These are phyloP conservation scores for Colletotrichum sublineola DNA, from an alignment of 2,329 filamentous ascomycete genomes.

Conservation along the genomic window DNA sequence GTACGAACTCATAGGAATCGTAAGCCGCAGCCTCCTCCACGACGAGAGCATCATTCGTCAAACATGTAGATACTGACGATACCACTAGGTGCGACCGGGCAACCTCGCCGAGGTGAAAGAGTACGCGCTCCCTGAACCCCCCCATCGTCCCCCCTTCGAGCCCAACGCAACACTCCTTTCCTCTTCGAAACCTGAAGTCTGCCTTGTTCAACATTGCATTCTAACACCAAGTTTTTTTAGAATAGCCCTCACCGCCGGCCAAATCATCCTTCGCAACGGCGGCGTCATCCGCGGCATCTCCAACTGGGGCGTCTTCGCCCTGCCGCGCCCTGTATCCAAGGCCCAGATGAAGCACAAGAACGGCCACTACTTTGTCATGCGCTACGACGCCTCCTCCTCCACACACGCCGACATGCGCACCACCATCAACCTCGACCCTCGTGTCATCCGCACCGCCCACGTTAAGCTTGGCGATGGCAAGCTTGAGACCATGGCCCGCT, in stretches of 20 bases:
- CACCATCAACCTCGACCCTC: conserved; percentile 86
- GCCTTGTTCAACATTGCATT: background rate
- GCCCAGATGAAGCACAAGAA: conserved; percentile 86
- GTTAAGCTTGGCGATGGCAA: conserved; percentile 84
- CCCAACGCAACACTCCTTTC: conserved; percentile 29
- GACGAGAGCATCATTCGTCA: no score
- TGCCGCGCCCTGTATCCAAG: conserved; percentile 83
- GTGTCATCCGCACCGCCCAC: conserved; percentile 88
- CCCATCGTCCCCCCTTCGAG: conserved; percentile 8
- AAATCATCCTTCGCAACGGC: conserved; percentile 83
- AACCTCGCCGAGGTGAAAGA: conserved; percentile 94
- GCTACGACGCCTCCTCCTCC: conserved; percentile 83
- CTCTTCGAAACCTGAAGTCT: conserved; percentile 7
- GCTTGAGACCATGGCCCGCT: conserved; percentile 64
- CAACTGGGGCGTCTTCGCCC: conserved; percentile 94
- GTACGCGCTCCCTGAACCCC: conserved; percentile 65
- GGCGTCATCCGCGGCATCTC: conserved; percentile 92
- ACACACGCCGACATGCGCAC: conserved; percentile 82
- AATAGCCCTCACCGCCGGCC: conserved; percentile 88
- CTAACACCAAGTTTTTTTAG: conserved; percentile 59
- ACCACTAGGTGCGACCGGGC: conserved; percentile 85
- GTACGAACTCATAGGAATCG: conserved; percentile 97
- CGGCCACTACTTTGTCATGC: conserved; percentile 98
- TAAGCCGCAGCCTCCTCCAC: conserved; percentile 61
- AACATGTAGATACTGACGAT: conserved; percentile 27